Evolutionary conservation across 169 alveolate genomes (phyloP), one percentile per base, ranked within the genome.

Genomic region (Cryptosporidium sp.): DNA sequence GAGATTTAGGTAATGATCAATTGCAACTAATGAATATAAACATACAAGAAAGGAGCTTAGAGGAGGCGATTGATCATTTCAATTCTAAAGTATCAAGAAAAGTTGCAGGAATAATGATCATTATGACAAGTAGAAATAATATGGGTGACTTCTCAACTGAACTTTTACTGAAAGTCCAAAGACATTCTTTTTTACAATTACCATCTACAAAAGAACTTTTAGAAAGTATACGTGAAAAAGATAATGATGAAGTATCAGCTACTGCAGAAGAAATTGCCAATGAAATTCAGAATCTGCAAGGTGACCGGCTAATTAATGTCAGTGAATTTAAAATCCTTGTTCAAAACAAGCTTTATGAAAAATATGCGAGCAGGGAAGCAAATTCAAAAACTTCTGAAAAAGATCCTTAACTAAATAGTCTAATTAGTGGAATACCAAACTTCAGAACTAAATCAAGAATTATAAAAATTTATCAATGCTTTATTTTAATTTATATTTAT

Each of bases 281-380:
- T 10, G 89, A 80, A 16, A 12, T 80, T 16, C 39, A 56, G 10
- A 14, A 42, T 16, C 39, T 31, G 6, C 33, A 23, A 1, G 53
- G 51, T 5, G 70, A 60, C 5, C 45, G 80, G 21, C n/a, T 65
- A 35, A 31, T 73, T n/a, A 73, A 56, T 33, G 86, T 42, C 12
- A 73, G 86, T 60, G 86, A 73, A 58, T 73, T 53, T 42, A 60
- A 73, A 39, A 52, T 53, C 10, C 70, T 73, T 12, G 70, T 73
- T 42, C 68, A 73, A 35, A 53, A 73, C n/a, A 73, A 73, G 37
- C 62, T 73, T 12, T 73, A 51, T n/a, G 42, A 60, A 37, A 58
- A 52, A 23, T 18, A 73, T 73, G 44, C 21, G 16, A 35, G 29
- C 6, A 37, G 35, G 3, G 35, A 26, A 18, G 9, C 12, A n/a